Base-by-base conservation (phyloP, 495 filamentous ascomycete genomes). In the Penicillium cinerascens region DNA sequence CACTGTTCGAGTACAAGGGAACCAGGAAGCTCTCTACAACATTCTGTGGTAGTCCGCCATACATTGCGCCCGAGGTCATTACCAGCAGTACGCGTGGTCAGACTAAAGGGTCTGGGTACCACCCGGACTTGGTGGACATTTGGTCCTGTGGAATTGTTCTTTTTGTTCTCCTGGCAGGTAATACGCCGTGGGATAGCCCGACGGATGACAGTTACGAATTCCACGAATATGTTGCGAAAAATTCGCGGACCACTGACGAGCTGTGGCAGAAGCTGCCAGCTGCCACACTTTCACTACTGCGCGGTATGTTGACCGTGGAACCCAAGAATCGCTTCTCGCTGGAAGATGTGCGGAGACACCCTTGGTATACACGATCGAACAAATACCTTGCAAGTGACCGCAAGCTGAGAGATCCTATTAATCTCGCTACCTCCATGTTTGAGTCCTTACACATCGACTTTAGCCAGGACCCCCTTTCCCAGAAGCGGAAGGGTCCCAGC, bases 101-200 rank as follows among this genome's bases (percentile, higher is more conserved):
- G 1, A 64, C 67, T 13, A 84, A 82, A 54, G 80, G 77, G 16
- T 46, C 65, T 0, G 91, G 89, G 25, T 99, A 99, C 59, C 80
- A 82, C 22, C 84, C 89, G 2, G 86, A 97, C 60, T 72, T 89
- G 45, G 87, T 88, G 26, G 93, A 99, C 61, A 91, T 99, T 42
- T 99, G 93, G 93, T 96, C 91, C 33, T 95, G 90, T 57, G 93
- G 92, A 15, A 89, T 99, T 35, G 93, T 99, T 27, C 76, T 99
- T 8, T 99, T 99, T 62, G 93, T 97, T 37, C 76, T 99, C 4
- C 70, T 99, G 16, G 91, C 92, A 5, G 93, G 93, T 10, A 99
- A 99, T 67, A 99, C 93, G 2, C 93, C 93, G 0, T 99, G 93
- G 93, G 95, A 97, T 60, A 88, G 93, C 61, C 93, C 93, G 1